These are phyloP conservation scores for Rhynchospora tenuis DNA, from an alignment of 176 grass and related monocot species.

Conservation along the genomic window DNA sequence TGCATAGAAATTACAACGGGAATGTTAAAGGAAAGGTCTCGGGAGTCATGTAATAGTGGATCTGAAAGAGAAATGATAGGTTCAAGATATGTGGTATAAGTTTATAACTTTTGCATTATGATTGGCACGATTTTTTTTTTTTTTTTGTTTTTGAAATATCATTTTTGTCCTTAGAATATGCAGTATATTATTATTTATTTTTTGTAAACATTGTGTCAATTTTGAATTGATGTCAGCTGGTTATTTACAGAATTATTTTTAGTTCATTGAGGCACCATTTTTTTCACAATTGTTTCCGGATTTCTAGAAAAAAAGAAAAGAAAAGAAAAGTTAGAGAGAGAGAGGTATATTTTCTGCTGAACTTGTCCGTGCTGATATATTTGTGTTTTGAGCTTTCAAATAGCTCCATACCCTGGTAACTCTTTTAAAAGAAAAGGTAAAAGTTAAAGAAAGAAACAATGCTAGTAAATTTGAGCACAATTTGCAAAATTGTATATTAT, in stretches of 20 bases:
- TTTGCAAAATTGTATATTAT: background rate
- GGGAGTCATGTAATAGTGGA: background rate
- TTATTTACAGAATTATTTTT: background rate
- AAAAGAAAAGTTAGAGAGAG: background rate
- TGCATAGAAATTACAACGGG: background rate
- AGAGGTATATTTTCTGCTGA: too few relatives aligned
- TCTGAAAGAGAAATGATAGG: background rate
- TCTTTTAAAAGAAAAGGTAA: background rate
- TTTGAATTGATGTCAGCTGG: background rate
- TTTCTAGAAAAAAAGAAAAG: background rate
- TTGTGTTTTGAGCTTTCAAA: background rate
- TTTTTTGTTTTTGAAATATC: background rate
- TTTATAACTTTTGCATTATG: background rate
- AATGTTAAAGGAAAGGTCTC: background rate
- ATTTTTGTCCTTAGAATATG: slow-evolving; percentile 3
- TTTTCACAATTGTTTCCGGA: background rate
- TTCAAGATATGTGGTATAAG: background rate
- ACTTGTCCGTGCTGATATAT: too few relatives aligned
- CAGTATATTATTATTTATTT: background rate
- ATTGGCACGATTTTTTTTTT: background rate
- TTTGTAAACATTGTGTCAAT: slow-evolving; percentile 1
- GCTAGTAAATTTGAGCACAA: background rate
- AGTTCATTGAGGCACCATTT: background rate
- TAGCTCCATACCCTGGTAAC: background rate
- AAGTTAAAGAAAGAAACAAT: background rate